A percentile compares a stretch with the other conserved stretches of the same genome.
phyloP scores from a whole-genome alignment of 495 filamentous ascomycete genomes.

The Aspergillus bertholletiae region DNA sequence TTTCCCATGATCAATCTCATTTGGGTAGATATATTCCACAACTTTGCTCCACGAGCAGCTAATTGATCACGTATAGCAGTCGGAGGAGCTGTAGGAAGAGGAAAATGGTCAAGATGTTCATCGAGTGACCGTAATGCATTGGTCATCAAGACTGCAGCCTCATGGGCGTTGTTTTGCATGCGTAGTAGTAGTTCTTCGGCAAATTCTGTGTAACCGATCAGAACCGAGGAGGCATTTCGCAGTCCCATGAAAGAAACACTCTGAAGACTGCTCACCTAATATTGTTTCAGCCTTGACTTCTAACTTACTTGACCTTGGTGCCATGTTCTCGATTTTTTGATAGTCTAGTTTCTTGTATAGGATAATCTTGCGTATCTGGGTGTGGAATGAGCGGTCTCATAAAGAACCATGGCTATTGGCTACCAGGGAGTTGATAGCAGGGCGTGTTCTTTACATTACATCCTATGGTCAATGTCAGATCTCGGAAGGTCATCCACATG shows the following conservation, averaged over 20 bases:
- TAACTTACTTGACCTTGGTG: background rate
- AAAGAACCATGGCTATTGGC: background rate
- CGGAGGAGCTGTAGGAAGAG: conserved; percentile 5
- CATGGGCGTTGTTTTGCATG: background rate
- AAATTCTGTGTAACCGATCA: conserved; percentile 5
- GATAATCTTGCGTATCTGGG: background rate
- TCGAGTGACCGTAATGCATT: conserved; percentile 8
- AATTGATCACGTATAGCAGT: conserved; percentile 19
- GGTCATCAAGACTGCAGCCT: background rate
- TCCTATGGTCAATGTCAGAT: too few relatives aligned
- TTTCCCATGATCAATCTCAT: background rate
- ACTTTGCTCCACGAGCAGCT: conserved; percentile 29
- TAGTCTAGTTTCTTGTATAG: too few relatives aligned
- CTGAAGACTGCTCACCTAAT: conserved; percentile 4
- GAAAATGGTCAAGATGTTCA: conserved; percentile 4
- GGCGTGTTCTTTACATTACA: too few relatives aligned
- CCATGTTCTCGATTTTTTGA: background rate
- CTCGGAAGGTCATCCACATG: conserved; percentile 5
- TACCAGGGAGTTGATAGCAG: background rate
- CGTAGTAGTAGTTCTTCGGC: conserved; percentile 22
- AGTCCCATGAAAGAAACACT: background rate
- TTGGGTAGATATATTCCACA: conserved; percentile 32
- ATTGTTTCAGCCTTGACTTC: conserved; percentile 3
- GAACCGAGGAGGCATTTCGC: background rate
- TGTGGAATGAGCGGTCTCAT: background rate